phyloP scores from a whole-genome alignment of 352 stramenopile species.

The Phytophthora melonis region DNA sequence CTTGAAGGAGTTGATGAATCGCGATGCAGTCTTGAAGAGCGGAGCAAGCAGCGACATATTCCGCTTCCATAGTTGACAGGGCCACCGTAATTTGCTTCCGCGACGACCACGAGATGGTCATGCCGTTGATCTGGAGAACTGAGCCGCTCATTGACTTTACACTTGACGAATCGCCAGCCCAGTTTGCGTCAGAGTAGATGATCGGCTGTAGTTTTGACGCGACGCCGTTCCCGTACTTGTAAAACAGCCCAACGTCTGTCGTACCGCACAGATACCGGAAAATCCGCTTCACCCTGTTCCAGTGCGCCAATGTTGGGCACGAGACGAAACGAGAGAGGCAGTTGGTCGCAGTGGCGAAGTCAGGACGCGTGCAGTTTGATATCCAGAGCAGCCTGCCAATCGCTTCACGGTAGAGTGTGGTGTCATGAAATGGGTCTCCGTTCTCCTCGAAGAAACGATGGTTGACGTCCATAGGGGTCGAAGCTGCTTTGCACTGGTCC shows the following conservation, averaged over 20 bases:
- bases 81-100: conserved; percentile 17
- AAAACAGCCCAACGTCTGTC: not conserved
- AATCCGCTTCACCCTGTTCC: conserved; percentile 11
- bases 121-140: conserved; percentile 16
- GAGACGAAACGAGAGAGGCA: conserved; percentile 13
- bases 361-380: conserved; percentile 15
- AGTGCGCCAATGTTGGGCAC: conserved; percentile 8
- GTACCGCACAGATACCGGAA: conserved; percentile 16
- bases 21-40: conserved; percentile 25
- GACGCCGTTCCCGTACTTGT: conserved; percentile 1
- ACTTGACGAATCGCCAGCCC: conserved; percentile 11
- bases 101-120: conserved; percentile 19
- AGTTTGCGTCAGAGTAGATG: conserved; percentile 20
- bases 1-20: conserved; percentile 13
- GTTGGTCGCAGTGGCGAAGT: conserved; percentile 16
- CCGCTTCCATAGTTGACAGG: conserved; percentile 22
- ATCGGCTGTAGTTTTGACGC: not conserved
- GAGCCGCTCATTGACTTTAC: conserved; percentile 17
- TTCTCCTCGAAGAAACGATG: conserved; percentile 4
- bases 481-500: not conserved
- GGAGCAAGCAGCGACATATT: conserved; percentile 18
- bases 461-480: conserved; percentile 15
- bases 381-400: conserved; percentile 15
- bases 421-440: not conserved
- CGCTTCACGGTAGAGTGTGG: conserved; percentile 1